Conservation (phyloP, 768 basidiomycete species). For the Suillus subalutaceus region DNA sequence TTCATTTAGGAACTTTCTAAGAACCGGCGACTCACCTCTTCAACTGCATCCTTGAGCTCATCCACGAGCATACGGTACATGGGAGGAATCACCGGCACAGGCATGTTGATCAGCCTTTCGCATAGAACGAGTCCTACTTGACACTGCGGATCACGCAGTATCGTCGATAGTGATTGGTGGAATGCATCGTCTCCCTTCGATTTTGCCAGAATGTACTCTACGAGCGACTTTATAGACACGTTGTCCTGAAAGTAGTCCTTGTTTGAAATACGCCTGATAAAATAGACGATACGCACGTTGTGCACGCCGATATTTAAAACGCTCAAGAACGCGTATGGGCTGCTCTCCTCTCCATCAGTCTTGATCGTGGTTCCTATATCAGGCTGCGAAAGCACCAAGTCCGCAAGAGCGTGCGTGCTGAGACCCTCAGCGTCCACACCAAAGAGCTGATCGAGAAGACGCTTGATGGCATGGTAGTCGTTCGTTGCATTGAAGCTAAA, state of each 20-base stretch:
- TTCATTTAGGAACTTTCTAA: conserved; percentile 2
- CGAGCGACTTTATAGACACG: conserved; percentile 68
- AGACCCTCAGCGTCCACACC: conserved; percentile 72
- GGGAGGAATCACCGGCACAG: conserved; percentile 88
- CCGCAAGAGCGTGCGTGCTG: conserved; percentile 72
- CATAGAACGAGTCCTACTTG: conserved; percentile 85
- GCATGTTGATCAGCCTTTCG: conserved; percentile 94
- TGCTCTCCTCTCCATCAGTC: conserved; percentile 61
- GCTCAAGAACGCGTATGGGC: conserved; percentile 88
- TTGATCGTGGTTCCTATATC: conserved; percentile 88
- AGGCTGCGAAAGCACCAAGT: conserved; percentile 76
- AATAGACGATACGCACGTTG: conserved; percentile 44
- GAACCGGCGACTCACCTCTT: conserved; percentile 52
- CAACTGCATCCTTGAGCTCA: conserved; percentile 75
- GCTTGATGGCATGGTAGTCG: conserved; percentile 87
- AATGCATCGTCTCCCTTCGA: conserved; percentile 51
- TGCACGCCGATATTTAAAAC: conserved; percentile 79
- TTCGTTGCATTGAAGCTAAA: conserved; percentile 81
- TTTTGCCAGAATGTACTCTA: conserved; percentile 70
- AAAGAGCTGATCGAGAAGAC: conserved; percentile 71
- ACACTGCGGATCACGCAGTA: conserved; percentile 28
- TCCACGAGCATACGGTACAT: conserved; percentile 89
- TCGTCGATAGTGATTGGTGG: conserved; percentile 51
- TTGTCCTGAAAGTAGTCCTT: conserved; percentile 52
- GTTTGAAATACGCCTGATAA: neutral